Conservation (phyloP, 345 rosid species). For the Salix purpurea region DNA sequence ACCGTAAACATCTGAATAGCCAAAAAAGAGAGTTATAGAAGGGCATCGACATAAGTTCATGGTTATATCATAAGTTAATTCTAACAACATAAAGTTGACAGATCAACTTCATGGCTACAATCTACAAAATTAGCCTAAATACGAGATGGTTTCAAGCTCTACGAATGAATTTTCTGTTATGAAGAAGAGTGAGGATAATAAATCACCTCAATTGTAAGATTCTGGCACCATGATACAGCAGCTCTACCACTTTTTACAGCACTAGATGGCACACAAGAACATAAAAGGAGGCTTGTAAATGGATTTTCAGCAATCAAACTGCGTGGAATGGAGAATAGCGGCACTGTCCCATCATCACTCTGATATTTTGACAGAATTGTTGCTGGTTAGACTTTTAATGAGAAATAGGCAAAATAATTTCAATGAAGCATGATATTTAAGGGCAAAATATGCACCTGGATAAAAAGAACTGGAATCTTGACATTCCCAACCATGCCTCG, state of each 20-base stretch:
- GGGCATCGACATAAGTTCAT: not conserved
- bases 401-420: not conserved
- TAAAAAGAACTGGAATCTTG: conserved; percentile 88
- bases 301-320: conserved; percentile 88
- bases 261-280: conserved; percentile 49
- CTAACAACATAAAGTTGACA: not conserved
- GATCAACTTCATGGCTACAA: not conserved
- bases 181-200: conserved; percentile 16
- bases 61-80: not conserved
- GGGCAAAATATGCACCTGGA: conserved; percentile 53
- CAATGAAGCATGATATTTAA: conserved; percentile 11
- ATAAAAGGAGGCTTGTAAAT: conserved; percentile 74
- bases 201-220: conserved; percentile 72
- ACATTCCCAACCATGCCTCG: conserved; percentile 58
- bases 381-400: conserved; percentile 18
- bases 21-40: not conserved
- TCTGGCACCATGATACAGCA: conserved; percentile 73
- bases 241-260: conserved; percentile 28
- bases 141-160: not conserved
- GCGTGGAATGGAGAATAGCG: conserved; percentile 66
- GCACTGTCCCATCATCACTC: conserved; percentile 75
- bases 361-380: conserved; percentile 35
- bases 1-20: not conserved
- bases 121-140: not conserved
- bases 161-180: not conserved